A percentile compares a stretch with the other conserved stretches of the same genome.
These are phyloP conservation scores for Creolimax fragrantissima DNA, from an alignment of 78 protist species.

Conservation along the genomic window DNA sequence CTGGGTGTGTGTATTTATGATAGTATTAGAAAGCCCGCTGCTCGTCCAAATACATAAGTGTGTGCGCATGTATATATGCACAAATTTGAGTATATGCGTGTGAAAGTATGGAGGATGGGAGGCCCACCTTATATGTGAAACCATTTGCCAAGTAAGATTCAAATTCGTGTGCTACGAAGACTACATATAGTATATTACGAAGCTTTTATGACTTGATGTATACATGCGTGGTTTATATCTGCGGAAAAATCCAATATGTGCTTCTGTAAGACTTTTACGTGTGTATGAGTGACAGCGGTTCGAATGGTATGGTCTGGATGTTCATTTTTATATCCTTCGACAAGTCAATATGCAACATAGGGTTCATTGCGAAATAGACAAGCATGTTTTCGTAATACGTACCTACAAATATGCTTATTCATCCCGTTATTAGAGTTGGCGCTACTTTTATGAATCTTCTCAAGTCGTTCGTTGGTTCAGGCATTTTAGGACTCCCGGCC, in stretches of 20 bases:
- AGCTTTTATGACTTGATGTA: no score
- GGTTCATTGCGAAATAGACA: no score
- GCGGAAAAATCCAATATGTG: background rate
- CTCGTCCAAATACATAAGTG: background rate
- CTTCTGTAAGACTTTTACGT: background rate
- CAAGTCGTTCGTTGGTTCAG: conserved; percentile 21
- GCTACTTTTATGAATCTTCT: conserved; percentile 1
- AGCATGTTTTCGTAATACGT: background rate
- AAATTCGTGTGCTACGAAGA: no score
- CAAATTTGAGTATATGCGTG: background rate
- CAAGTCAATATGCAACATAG: no score
- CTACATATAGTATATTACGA: no score
- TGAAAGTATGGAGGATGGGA: no score
- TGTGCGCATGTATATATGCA: background rate
- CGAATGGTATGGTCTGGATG: no score
- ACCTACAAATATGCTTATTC: background rate
- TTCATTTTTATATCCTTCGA: no score
- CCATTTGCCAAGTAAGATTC: no score
- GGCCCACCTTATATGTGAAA: no score
- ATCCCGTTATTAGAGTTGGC: background rate
- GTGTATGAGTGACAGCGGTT: no score
- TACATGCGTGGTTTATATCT: background rate
- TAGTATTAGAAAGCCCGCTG: no score
- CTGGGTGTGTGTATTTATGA: background rate
- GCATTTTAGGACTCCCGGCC: conserved; percentile 16